A percentile compares a stretch with the other conserved stretches of the same genome.
Conservation (phyloP, 2,329 filamentous ascomycete genomes). For the Sporothrix brunneoviolacea region DNA sequence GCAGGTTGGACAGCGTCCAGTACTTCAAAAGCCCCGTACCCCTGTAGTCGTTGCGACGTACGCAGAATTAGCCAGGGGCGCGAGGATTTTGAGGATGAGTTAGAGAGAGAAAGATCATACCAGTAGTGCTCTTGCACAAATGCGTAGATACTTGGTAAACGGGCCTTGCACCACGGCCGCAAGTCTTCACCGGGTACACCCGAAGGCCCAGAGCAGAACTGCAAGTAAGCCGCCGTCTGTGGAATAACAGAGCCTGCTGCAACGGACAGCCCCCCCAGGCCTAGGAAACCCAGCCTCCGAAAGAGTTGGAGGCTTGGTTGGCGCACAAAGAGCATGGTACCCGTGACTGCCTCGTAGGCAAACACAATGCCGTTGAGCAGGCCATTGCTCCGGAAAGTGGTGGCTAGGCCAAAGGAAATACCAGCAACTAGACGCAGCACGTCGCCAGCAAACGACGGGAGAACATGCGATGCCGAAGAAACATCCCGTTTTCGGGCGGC, state of each 20-base stretch:
- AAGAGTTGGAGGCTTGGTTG: constrained; percentile 32
- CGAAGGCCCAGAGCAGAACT: constrained; percentile 52
- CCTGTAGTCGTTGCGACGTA: too few relatives aligned
- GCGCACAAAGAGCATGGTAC: constrained; percentile 34
- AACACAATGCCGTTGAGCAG: constrained; percentile 75
- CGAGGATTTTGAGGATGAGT: too few relatives aligned
- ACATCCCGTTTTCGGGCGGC: constrained; percentile 32
- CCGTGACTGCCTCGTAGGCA: constrained; percentile 50
- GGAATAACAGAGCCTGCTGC: constrained; percentile 63
- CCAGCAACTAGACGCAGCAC: constrained; percentile 56
- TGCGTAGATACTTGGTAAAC: constrained; percentile 80
- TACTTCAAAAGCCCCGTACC: constrained; percentile 81
- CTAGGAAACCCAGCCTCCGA: constrained; percentile 49
- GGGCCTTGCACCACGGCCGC: constrained; percentile 67
- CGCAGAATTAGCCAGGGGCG: too few relatives aligned
- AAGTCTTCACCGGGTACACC: constrained; percentile 21
- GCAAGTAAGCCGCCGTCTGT: constrained; percentile 66
- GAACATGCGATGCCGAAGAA: constrained; percentile 21
- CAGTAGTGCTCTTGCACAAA: constrained; percentile 90
- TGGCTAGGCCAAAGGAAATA: constrained; percentile 62
- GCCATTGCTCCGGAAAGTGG: constrained; percentile 76
- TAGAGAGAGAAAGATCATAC: constrained; percentile 47
- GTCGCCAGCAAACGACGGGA: constrained; percentile 32
- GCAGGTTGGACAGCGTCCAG: constrained; percentile 81
- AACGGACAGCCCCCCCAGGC: constrained; percentile 61